A percentile compares a stretch with the other conserved stretches of the same genome.
Evolutionary conservation across 2,329 filamentous ascomycete genomes (phyloP).

Genomic region (Fusarium devonianum): DNA sequence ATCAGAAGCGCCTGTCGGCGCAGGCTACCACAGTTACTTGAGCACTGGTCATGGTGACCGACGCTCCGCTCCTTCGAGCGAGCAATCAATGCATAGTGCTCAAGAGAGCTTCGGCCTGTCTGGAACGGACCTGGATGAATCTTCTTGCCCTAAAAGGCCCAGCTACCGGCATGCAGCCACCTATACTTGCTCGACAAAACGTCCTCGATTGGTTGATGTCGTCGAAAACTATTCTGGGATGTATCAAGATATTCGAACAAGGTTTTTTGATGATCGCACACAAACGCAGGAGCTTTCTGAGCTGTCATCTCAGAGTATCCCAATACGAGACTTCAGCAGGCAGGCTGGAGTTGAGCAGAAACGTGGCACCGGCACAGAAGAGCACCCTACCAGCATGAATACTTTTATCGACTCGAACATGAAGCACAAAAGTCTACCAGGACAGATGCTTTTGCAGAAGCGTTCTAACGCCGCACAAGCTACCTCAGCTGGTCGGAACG

Average conservation of each 20-base stretch:
- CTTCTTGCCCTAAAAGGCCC: constrained; percentile 13
- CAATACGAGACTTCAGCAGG: constrained; percentile 26
- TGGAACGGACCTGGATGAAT: constrained; percentile 7
- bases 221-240: constrained; percentile 40
- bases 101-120: constrained; percentile 18
- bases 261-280: neutral
- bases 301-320: constrained; percentile 12
- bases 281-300: neutral
- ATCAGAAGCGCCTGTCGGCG: constrained; percentile 33
- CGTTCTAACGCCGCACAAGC: constrained; percentile 7
- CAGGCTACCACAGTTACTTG: constrained; percentile 21
- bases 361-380: neutral
- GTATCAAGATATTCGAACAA: constrained; percentile 13
- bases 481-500: constrained; percentile 15
- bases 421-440: neutral
- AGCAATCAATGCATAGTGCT: constrained; percentile 9
- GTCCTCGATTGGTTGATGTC: constrained; percentile 39
- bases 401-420: neutral
- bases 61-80: constrained; percentile 1
- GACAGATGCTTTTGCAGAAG: neutral
- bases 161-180: constrained; percentile 40
- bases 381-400: constrained; percentile 1
- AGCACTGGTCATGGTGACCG: constrained; percentile 16
- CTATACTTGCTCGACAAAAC: constrained; percentile 29
- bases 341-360: neutral